These are phyloP conservation scores for Carex pumila DNA, from an alignment of 176 grass and related monocot species.

Conservation along the genomic window DNA sequence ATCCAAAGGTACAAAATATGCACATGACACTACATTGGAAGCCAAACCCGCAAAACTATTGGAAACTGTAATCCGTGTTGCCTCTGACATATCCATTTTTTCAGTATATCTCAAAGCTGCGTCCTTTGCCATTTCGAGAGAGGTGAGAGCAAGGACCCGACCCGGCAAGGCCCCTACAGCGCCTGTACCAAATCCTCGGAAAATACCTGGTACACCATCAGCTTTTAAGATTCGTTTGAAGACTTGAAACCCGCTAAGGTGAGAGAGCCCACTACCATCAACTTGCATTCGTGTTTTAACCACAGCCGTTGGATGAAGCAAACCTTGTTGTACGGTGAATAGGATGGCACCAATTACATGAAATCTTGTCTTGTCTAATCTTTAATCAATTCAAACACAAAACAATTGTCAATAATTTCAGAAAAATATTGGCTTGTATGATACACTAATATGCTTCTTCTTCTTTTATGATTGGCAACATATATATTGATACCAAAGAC, in stretches of 20 bases:
- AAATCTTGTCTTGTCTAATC: slow-evolving; percentile 92
- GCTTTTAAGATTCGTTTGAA: slow-evolving; percentile 71
- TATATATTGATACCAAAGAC: too few species aligned
- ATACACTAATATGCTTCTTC: neutral
- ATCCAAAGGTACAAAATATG: slow-evolving; percentile 92
- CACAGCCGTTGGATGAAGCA: slow-evolving; percentile 75
- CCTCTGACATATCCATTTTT: slow-evolving; percentile 60
- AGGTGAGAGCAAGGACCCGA: slow-evolving; percentile 69
- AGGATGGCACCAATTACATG: slow-evolving; percentile 79
- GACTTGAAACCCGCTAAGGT: slow-evolving; percentile 60
- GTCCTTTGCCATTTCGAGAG: slow-evolving; percentile 85
- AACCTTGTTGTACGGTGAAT: slow-evolving; percentile 78
- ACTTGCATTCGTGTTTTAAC: slow-evolving; percentile 98
- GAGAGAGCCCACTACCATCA: slow-evolving; percentile 46
- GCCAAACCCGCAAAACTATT: slow-evolving; percentile 66
- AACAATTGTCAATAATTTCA: neutral
- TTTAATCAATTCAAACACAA: slow-evolving; percentile 15
- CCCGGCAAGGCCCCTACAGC: slow-evolving; percentile 83
- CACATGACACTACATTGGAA: slow-evolving; percentile 66
- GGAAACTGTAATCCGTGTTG: slow-evolving; percentile 50
- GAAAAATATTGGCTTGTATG: neutral
- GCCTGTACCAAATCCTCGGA: slow-evolving; percentile 85
- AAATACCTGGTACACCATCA: slow-evolving; percentile 67
- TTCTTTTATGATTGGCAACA: too few species aligned
- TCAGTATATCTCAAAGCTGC: slow-evolving; percentile 66